phyloP scores from a whole-genome alignment of 306 rosid genomes.

The Alnus glutinosa region DNA sequence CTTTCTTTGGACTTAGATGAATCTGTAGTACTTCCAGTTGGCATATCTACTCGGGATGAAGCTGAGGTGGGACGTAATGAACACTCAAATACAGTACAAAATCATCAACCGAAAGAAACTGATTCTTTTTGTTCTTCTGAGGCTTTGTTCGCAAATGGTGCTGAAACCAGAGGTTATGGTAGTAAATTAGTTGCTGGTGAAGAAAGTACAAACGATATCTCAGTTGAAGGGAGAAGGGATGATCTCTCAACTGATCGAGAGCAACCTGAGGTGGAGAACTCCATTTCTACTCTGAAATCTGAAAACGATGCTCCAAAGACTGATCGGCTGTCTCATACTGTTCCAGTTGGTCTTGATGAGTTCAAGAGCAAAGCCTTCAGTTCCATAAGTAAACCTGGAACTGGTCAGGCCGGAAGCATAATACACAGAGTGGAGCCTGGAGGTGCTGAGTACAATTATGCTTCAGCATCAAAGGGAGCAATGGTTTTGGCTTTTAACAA shows the following conservation, averaged over 20 bases:
- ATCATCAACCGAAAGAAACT: slow-evolving; percentile 22
- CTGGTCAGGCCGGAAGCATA: slow-evolving; percentile 56
- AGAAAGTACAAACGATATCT: slow-evolving; percentile 26
- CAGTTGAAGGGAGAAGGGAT: slow-evolving; percentile 30
- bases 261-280: slow-evolving; percentile 39
- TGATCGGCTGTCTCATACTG: slow-evolving; percentile 50
- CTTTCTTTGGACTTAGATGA: slow-evolving; percentile 48
- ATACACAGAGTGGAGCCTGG: slow-evolving; percentile 88
- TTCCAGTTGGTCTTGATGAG: slow-evolving; percentile 90
- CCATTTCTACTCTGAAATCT: slow-evolving; percentile 37
- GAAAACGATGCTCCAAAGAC: slow-evolving; percentile 56
- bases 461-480: slow-evolving; percentile 98
- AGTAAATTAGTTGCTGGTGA: slow-evolving; percentile 32
- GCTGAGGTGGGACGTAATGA: slow-evolving; percentile 39
- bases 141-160: slow-evolving; percentile 31
- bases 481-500: slow-evolving; percentile 90
- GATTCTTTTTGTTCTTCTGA: slow-evolving; percentile 29
- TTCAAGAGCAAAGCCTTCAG: slow-evolving; percentile 79
- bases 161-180: slow-evolving; percentile 28
- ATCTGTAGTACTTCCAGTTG: slow-evolving; percentile 39
- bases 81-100: slow-evolving; percentile 31
- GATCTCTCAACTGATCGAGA: slow-evolving; percentile 25
- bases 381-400: slow-evolving; percentile 55
- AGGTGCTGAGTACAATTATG: slow-evolving; percentile 87
- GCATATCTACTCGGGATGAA: slow-evolving; percentile 55